phyloP scores from a whole-genome alignment of 2,329 filamentous ascomycete genomes.

The Sclerotinia spermophila region DNA sequence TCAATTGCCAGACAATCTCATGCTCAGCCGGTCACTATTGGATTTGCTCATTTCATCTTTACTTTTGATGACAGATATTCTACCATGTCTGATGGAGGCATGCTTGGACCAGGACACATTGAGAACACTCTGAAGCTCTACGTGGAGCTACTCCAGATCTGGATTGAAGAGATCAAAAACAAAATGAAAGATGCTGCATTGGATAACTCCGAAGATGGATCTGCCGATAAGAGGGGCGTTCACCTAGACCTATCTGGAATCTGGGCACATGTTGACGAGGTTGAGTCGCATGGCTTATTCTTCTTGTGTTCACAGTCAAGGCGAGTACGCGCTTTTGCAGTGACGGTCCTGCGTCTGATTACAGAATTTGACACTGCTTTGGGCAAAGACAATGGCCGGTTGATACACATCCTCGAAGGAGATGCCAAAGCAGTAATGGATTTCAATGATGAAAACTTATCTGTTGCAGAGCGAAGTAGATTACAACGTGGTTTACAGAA shows the following conservation, averaged over 20 bases:
- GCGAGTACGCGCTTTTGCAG: conserved; percentile 82
- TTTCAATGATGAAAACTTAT: conserved; percentile 86
- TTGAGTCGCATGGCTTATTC: conserved; percentile 94
- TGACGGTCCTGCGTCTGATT: conserved; percentile 87
- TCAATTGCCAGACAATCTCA: conserved; percentile 91
- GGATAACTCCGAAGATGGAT: conserved; percentile 59
- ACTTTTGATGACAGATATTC: conserved; percentile 97
- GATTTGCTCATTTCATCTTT: conserved; percentile 96
- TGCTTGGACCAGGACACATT: conserved; percentile 90
- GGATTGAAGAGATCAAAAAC: conserved; percentile 93
- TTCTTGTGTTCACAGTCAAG: conserved; percentile 95
- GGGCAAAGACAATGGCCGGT: conserved; percentile 66
- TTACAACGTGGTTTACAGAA: conserved; percentile 86
- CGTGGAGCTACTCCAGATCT: conserved; percentile 89
- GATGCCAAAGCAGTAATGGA: conserved; percentile 86
- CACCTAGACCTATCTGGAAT: conserved; percentile 83
- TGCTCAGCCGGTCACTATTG: conserved; percentile 92
- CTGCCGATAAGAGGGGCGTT: conserved; percentile 65
- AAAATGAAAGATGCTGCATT: conserved; percentile 72
- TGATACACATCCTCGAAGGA: conserved; percentile 89
- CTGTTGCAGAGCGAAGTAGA: conserved; percentile 86
- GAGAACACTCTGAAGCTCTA: conserved; percentile 91
- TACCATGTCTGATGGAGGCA: conserved; percentile 95
- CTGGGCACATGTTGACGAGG: conserved; percentile 91
- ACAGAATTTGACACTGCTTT: conserved; percentile 90